Conservation (phyloP, 1,284 basidiomycete species). For the Neotropicomus parvogracilis region DNA sequence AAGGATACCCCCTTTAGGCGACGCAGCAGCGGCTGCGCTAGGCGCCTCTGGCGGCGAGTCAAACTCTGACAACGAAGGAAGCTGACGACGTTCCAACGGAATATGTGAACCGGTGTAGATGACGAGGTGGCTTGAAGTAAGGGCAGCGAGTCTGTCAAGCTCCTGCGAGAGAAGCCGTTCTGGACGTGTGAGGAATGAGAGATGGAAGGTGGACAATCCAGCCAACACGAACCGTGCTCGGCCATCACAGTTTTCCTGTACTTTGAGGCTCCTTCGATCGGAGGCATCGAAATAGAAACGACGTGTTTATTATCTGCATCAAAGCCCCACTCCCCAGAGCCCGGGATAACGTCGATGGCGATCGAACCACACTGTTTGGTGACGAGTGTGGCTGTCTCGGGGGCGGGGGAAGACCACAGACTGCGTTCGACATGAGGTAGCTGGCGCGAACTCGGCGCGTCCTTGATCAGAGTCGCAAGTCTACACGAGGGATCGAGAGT, state of each 20-base stretch:
- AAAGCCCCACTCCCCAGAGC: constrained; percentile 34
- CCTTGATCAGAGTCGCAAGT: constrained; percentile 44
- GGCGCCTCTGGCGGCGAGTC: constrained; percentile 26
- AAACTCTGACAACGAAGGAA: constrained; percentile 28
- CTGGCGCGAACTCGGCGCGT: constrained; percentile 54
- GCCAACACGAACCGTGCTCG: constrained; percentile 46
- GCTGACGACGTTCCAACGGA: constrained; percentile 37
- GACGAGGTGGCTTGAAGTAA: constrained; percentile 58
- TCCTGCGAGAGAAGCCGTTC: constrained; percentile 44
- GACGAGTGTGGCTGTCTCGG: constrained; percentile 41
- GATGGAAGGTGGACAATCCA: background rate
- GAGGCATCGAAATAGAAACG: constrained; percentile 52
- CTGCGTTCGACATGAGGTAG: constrained; percentile 52
- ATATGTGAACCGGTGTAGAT: constrained; percentile 57
- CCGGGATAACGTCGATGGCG: constrained; percentile 39
- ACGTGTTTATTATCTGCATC: constrained; percentile 49
- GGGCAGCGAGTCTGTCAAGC: constrained; percentile 45
- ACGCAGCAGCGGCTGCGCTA: constrained; percentile 29
- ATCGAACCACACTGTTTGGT: constrained; percentile 52
- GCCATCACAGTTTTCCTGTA: constrained; percentile 46
- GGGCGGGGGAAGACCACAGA: constrained; percentile 28
- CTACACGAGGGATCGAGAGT: constrained; percentile 49
- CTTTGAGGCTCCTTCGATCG: constrained; percentile 41
- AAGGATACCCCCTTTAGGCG: constrained; percentile 57
- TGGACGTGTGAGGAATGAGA: constrained; percentile 18